These are phyloP conservation scores for Epicoccum nigrum DNA, from an alignment of 2,329 filamentous ascomycete species.

Conservation along the genomic window DNA sequence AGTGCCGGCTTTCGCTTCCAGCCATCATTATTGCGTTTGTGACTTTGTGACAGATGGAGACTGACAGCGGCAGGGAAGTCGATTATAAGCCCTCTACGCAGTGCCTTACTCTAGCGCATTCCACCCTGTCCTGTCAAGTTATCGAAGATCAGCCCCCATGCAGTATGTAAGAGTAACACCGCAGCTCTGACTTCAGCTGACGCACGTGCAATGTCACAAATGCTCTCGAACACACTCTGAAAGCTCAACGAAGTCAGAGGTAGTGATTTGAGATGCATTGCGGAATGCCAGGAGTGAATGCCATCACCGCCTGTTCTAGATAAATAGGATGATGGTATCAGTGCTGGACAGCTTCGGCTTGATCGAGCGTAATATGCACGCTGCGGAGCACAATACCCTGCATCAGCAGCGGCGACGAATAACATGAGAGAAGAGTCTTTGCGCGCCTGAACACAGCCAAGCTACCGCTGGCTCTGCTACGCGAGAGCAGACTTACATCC, in stretches of 20 bases:
- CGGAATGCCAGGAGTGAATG: background rate
- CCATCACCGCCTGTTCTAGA: background rate
- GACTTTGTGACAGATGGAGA: background rate
- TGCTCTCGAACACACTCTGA: too few relatives aligned
- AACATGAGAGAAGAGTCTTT: background rate
- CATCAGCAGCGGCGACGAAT: background rate
- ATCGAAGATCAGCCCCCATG: constrained; percentile 8
- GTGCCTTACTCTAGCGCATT: constrained; percentile 1
- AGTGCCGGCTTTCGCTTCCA: too few relatives aligned
- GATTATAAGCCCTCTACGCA: background rate
- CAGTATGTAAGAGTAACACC: background rate
- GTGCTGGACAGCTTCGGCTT: background rate
- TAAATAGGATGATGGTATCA: too few relatives aligned
- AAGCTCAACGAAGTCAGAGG: background rate
- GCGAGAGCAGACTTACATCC: background rate
- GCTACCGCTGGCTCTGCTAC: constrained; percentile 2
- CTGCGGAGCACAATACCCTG: constrained; percentile 1
- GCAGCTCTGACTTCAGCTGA: constrained; percentile 10
- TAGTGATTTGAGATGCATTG: background rate
- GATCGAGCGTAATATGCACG: constrained; percentile 1
- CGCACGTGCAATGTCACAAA: background rate
- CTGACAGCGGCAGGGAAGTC: too few relatives aligned
- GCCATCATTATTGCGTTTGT: background rate
- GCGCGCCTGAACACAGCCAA: background rate
- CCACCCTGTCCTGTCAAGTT: background rate